Evolutionary conservation across 2,329 filamentous ascomycete genomes (phyloP).

Genomic region (Verticillium dahliae): DNA sequence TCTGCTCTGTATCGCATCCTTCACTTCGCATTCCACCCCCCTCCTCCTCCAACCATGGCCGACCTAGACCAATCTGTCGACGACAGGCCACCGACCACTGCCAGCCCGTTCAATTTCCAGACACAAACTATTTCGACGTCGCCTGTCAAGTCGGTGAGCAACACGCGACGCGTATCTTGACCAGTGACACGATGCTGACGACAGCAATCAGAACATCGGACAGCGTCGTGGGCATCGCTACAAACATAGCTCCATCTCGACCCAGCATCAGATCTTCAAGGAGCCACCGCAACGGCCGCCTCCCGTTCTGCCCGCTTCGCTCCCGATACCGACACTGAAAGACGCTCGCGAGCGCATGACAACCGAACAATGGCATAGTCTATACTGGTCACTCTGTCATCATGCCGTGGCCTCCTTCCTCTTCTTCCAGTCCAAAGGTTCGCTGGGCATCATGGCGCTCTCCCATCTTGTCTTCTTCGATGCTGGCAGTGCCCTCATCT

Average conservation of each 20-base stretch:
- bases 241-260: constrained; percentile 89
- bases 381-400: constrained; percentile 89
- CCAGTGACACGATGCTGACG: neutral
- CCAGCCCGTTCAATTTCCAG: constrained; percentile 90
- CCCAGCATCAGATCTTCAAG: constrained; percentile 88
- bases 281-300: constrained; percentile 82
- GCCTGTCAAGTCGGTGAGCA: constrained; percentile 67
- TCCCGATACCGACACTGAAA: constrained; percentile 82
- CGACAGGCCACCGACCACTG: constrained; percentile 21
- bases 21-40: constrained; percentile 2
- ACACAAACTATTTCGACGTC: constrained; percentile 69
- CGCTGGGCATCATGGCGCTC: constrained; percentile 82
- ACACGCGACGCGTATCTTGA: neutral
- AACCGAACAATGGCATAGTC: constrained; percentile 71
- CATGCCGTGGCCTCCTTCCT: constrained; percentile 76
- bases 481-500: constrained; percentile 83
- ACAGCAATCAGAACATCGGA: constrained; percentile 63
- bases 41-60: constrained; percentile 23
- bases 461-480: constrained; percentile 95
- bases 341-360: constrained; percentile 92
- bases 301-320: constrained; percentile 80
- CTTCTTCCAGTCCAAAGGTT: constrained; percentile 78
- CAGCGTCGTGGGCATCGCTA: constrained; percentile 94
- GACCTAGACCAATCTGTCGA: constrained; percentile 19
- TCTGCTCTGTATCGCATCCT: neutral